A percentile compares a stretch with the other conserved stretches of the same genome.
Evolutionary conservation across 345 rosid species (phyloP).

Genomic region (Streptanthus diversifolius): DNA sequence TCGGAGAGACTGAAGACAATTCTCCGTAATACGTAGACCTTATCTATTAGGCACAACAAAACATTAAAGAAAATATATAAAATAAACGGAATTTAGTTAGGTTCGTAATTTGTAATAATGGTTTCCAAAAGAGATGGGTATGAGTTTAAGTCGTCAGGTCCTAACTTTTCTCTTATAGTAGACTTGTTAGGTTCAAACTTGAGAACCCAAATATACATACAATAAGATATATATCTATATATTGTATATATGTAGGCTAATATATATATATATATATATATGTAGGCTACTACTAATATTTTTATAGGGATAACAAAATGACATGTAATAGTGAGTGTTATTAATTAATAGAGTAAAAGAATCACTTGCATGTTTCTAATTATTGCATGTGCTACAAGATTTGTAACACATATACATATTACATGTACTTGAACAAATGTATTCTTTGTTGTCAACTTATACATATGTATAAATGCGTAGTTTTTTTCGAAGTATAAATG

Average conservation of each 20-base stretch:
- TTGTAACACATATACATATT: not conserved
- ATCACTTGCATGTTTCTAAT: not conserved
- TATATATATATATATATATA: not conserved
- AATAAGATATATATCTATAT: not conserved
- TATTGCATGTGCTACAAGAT: not conserved
- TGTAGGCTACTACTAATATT: not conserved
- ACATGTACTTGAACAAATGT: not conserved
- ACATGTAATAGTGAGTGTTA: not conserved
- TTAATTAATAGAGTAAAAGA: not conserved
- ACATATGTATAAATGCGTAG: not conserved
- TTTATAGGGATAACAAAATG: not conserved
- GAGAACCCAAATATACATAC: not conserved
- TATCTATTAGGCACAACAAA: conserved; percentile 5
- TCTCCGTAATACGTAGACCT: conserved; percentile 20
- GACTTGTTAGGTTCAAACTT: conserved; percentile 18
- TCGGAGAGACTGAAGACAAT: conserved; percentile 14
- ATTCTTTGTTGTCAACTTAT: not conserved
- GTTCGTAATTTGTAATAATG: conserved; percentile 23
- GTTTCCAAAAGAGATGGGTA: conserved; percentile 12
- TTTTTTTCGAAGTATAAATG: not conserved
- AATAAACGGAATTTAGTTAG: conserved; percentile 16
- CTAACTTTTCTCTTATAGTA: conserved; percentile 25
- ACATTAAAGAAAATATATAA: not conserved
- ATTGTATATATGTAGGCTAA: not conserved
- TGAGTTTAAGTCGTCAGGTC: conserved; percentile 24